Evolutionary conservation across 164 flowering plant species (phyloP).

Genomic region (Stephania cephalantha): DNA sequence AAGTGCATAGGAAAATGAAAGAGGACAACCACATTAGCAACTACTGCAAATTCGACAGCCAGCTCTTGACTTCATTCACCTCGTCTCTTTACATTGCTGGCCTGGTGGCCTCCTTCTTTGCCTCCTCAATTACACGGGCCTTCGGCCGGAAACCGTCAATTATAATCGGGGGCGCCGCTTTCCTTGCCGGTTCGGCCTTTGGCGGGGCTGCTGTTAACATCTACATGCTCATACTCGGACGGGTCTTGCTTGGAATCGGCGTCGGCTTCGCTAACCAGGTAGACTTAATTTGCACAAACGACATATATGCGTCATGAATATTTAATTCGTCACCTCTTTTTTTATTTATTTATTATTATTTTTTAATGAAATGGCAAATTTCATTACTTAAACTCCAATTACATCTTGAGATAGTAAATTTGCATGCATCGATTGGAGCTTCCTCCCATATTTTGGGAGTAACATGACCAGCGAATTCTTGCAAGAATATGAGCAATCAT

Average conservation of each 20-base stretch:
- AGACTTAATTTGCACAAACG: not conserved
- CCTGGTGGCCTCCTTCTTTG: slow-evolving; percentile 12
- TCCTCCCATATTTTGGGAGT: no score
- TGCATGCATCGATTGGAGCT: no score
- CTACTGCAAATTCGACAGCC: slow-evolving; percentile 24
- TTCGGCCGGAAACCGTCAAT: slow-evolving; percentile 58
- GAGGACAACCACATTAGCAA: slow-evolving; percentile 40
- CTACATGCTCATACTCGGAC: slow-evolving; percentile 13
- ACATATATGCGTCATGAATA: no score
- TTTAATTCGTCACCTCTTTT: no score
- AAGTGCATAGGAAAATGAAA: slow-evolving; percentile 41
- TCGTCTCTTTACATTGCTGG: slow-evolving; percentile 14
- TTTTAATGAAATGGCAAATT: no score
- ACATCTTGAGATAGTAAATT: no score
- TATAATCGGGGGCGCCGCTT: slow-evolving; percentile 44
- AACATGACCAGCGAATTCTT: no score
- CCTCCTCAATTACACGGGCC: slow-evolving; percentile 11
- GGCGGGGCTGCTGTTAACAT: slow-evolving; percentile 44
- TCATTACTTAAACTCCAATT: no score
- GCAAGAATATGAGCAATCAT: no score
- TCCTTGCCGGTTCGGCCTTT: slow-evolving; percentile 50
- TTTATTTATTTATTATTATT: no score
- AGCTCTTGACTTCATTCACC: slow-evolving; percentile 12
- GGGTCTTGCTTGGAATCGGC: slow-evolving; percentile 44
- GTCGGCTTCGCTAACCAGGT: slow-evolving; percentile 83